Evolutionary conservation across 768 basidiomycete genomes (phyloP).

Genomic region (Pisolithus tinctorius): DNA sequence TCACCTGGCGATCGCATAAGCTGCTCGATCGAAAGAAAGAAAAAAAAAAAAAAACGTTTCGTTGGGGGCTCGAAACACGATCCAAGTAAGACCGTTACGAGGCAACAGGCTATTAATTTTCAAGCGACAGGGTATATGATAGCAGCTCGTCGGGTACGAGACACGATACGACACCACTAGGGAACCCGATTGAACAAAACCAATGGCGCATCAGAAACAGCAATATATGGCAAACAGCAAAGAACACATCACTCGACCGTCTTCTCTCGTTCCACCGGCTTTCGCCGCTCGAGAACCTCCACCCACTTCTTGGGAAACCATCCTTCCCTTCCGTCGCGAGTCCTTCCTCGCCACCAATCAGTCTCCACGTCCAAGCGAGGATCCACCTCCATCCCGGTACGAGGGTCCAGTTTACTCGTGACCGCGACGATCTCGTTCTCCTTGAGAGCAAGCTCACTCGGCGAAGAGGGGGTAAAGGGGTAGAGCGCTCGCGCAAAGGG

Average conservation of each 20-base stretch:
- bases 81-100: too few relatives aligned
- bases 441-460: conserved; percentile 72
- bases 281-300: conserved; percentile 53
- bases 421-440: conserved; percentile 94
- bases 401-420: conserved; percentile 69
- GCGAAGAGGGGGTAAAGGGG: conserved; percentile 66
- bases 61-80: too few relatives aligned
- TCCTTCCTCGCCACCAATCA: conserved; percentile 95
- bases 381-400: conserved; percentile 62
- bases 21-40: too few relatives aligned
- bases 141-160: too few relatives aligned
- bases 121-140: too few relatives aligned
- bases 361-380: conserved; percentile 51
- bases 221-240: not conserved
- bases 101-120: too few relatives aligned
- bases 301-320: conserved; percentile 96
- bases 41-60: too few relatives aligned
- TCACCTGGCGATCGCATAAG: too few relatives aligned
- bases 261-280: conserved; percentile 30
- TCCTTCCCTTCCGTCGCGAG: conserved; percentile 84
- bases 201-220: not conserved
- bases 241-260: conserved; percentile 29
- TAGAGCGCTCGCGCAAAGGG: conserved; percentile 81
- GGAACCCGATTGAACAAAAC: not conserved
- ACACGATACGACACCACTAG: too few relatives aligned